These are phyloP conservation scores for Fusarium odoratissimum DNA, from an alignment of 2,329 filamentous ascomycete species.

Conservation along the genomic window DNA sequence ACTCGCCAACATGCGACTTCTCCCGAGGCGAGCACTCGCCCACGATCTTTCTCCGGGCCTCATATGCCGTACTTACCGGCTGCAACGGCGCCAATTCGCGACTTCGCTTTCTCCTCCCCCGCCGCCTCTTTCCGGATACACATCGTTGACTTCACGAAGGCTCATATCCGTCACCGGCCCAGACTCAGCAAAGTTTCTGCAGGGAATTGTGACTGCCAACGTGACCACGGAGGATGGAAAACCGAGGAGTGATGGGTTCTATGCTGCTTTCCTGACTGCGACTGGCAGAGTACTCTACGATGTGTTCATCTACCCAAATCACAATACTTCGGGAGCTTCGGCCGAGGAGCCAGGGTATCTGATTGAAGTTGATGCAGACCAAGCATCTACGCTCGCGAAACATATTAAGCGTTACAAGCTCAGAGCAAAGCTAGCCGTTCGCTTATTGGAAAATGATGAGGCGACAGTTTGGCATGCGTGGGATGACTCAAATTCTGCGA, in stretches of 20 bases:
- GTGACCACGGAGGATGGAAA: constrained; percentile 53
- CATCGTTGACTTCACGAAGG: constrained; percentile 76
- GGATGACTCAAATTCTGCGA: constrained; percentile 61
- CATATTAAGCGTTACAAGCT: constrained; percentile 90
- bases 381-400: constrained; percentile 70
- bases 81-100: constrained; percentile 49
- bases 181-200: constrained; percentile 86
- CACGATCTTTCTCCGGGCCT: constrained; percentile 27
- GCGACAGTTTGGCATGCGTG: constrained; percentile 79
- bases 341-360: constrained; percentile 62
- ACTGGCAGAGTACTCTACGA: constrained; percentile 87
- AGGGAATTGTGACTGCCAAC: constrained; percentile 82
- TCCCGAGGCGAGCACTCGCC: constrained; percentile 38
- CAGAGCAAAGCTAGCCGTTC: constrained; percentile 79
- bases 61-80: constrained; percentile 49
- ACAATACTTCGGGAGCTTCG: constrained; percentile 43
- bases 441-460: constrained; percentile 73
- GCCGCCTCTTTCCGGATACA: constrained; percentile 60
- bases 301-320: constrained; percentile 84
- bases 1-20: constrained; percentile 40
- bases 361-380: constrained; percentile 82
- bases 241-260: constrained; percentile 67
- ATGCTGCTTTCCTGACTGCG: constrained; percentile 87
- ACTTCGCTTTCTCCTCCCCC: constrained; percentile 50
- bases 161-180: constrained; percentile 83